A percentile compares a stretch with the other conserved stretches of the same genome.
Evolutionary conservation across 2,329 filamentous ascomycete genomes (phyloP).

Genomic region (Phaeosphaeriaceae sp.): DNA sequence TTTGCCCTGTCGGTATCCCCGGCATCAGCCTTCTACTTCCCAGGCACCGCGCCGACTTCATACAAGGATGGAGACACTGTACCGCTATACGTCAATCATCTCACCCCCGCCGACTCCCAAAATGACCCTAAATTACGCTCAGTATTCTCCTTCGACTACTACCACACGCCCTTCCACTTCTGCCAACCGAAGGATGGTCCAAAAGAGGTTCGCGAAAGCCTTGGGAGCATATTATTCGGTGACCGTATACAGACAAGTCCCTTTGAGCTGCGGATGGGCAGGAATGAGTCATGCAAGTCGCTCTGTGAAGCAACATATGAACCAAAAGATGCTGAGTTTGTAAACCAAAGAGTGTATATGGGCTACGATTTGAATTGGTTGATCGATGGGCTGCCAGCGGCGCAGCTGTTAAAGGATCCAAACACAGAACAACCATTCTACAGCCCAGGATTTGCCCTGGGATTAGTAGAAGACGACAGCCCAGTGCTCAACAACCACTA

Average conservation of each 20-base stretch:
- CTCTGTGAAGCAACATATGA: conserved; percentile 76
- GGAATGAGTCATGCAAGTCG: conserved; percentile 85
- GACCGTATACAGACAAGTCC: conserved; percentile 97
- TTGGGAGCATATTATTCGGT: conserved; percentile 96
- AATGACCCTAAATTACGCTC: conserved; percentile 84
- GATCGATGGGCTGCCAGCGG: conserved; percentile 90
- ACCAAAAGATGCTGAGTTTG: conserved; percentile 72
- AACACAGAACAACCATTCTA: conserved; percentile 82
- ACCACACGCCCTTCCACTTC: conserved; percentile 85
- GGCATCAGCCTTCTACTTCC: conserved; percentile 84
- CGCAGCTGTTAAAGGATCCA: conserved; percentile 79
- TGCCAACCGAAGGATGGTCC: conserved; percentile 80
- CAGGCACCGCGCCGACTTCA: conserved; percentile 91
- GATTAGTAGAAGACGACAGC: conserved; percentile 60
- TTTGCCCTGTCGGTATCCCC: conserved; percentile 44
- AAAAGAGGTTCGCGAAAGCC: conserved; percentile 80
- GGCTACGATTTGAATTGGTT: conserved; percentile 96
- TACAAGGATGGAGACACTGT: conserved; percentile 82
- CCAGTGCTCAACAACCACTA: conserved; percentile 90
- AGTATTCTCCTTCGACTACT: conserved; percentile 97
- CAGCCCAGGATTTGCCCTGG: conserved; percentile 87
- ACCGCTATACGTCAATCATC: conserved; percentile 88
- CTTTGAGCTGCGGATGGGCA: conserved; percentile 84
- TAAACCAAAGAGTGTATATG: conserved; percentile 81
- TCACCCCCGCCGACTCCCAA: conserved; percentile 81